Evolutionary conservation across 2,329 filamentous ascomycete genomes (phyloP).

Genomic region (Clonostachys rhizophaga): DNA sequence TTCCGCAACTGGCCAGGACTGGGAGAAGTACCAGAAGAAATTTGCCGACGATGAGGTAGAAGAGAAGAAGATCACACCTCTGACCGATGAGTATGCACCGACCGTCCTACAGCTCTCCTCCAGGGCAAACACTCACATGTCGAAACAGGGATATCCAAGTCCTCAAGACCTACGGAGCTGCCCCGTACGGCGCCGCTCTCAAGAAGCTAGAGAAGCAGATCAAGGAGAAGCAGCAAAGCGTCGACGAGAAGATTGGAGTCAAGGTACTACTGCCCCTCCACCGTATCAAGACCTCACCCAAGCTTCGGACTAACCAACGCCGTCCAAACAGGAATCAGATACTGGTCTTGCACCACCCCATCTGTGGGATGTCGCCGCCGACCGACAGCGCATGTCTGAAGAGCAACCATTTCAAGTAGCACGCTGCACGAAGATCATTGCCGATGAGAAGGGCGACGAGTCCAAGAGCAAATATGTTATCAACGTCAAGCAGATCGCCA

Average conservation of each 20-base stretch:
- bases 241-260: conserved; percentile 96
- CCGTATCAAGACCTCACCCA: neutral
- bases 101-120: neutral
- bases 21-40: conserved; percentile 99
- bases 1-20: conserved; percentile 87
- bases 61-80: conserved; percentile 98
- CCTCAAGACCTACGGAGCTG: conserved; percentile 96
- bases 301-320: conserved; percentile 3
- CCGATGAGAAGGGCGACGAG: conserved; percentile 85
- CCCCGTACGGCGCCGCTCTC: conserved; percentile 86
- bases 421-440: conserved; percentile 98
- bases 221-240: conserved; percentile 96
- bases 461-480: conserved; percentile 99
- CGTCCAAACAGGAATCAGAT: conserved; percentile 81
- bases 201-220: conserved; percentile 99
- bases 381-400: conserved; percentile 97
- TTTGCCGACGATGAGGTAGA: conserved; percentile 95
- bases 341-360: conserved; percentile 97
- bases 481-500: conserved; percentile 99
- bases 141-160: conserved; percentile 91
- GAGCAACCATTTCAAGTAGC: conserved; percentile 97
- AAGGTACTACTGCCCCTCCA: conserved; percentile 44
- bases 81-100: conserved; percentile 82
- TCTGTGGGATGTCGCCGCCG: conserved; percentile 97
- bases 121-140: conserved; percentile 12